Percentiles rank a stretch among this genome's conserved stretches.
These are phyloP conservation scores for Debaryomyces tyrocola DNA, from an alignment of 805 yeast species.

Conservation along the genomic window DNA sequence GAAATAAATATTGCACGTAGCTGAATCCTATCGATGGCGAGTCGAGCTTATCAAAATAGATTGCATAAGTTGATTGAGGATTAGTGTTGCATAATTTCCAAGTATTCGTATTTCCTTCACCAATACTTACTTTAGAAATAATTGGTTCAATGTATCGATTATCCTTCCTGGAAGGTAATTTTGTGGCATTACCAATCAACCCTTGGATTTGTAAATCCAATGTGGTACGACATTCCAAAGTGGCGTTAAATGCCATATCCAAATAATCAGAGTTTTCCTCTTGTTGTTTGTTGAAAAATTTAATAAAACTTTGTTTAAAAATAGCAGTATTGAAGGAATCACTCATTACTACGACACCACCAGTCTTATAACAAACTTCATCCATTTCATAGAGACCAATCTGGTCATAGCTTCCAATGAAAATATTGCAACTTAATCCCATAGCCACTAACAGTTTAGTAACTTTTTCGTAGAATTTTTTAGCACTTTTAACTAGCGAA, in stretches of 20 bases:
- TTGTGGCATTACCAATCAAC: conserved; percentile 61
- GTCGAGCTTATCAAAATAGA: conserved; percentile 54
- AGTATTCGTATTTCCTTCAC: conserved; percentile 53
- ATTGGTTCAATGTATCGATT: conserved; percentile 17
- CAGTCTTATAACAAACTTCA: conserved; percentile 53
- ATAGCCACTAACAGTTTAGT: conserved; percentile 46
- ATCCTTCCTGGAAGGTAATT: conserved; percentile 35
- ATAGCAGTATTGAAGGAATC: conserved; percentile 69
- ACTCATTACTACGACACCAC: conserved; percentile 61
- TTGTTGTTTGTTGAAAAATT: conserved; percentile 43
- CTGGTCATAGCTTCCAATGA: conserved; percentile 69
- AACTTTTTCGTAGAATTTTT: conserved; percentile 48
- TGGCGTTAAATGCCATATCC: conserved; percentile 58
- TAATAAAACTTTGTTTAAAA: conserved; percentile 62
- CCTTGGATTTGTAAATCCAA: conserved; percentile 56
- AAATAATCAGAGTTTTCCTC: conserved; percentile 32
- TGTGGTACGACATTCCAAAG: conserved; percentile 55
- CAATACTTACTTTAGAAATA: conserved; percentile 39
- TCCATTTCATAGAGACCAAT: conserved; percentile 70
- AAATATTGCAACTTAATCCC: conserved; percentile 58
- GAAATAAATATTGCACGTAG: conserved; percentile 54
- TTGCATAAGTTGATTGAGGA: conserved; percentile 59
- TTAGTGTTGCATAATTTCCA: conserved; percentile 60
- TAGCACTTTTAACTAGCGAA: conserved; percentile 36
- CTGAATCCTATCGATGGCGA: conserved; percentile 25